These are phyloP conservation scores for Phoma sp. DNA, from an alignment of 2,329 filamentous ascomycete genomes.

Conservation along the genomic window DNA sequence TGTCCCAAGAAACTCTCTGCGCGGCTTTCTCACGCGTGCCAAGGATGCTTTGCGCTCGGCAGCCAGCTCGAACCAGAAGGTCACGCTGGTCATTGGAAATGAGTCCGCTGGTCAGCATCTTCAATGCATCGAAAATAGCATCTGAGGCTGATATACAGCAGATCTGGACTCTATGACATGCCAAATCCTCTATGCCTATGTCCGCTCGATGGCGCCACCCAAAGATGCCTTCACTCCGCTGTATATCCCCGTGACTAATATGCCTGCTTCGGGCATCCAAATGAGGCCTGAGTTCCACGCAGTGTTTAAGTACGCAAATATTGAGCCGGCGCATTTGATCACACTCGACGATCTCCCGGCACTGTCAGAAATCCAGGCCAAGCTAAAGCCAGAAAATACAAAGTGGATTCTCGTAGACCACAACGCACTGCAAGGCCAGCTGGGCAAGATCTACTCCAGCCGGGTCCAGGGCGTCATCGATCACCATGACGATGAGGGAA, in stretches of 20 bases:
- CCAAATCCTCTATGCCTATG: slow-evolving; percentile 74
- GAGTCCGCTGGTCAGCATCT: slow-evolving; percentile 55
- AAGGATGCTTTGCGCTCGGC: slow-evolving; percentile 51
- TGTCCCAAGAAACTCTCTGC: slow-evolving; percentile 53
- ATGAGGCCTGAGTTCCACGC: slow-evolving; percentile 76
- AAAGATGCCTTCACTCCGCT: slow-evolving; percentile 54
- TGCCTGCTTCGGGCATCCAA: slow-evolving; percentile 69
- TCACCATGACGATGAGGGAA: slow-evolving; percentile 76
- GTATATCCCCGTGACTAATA: slow-evolving; percentile 76
- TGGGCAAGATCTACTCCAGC: slow-evolving; percentile 60
- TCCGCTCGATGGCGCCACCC: slow-evolving; percentile 65
- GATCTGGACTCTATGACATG: slow-evolving; percentile 83
- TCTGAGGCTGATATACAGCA: slow-evolving; percentile 39
- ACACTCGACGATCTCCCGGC: slow-evolving; percentile 65
- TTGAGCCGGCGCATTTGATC: slow-evolving; percentile 67
- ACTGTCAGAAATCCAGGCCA: slow-evolving; percentile 56
- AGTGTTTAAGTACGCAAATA: slow-evolving; percentile 66
- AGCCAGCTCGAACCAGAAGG: slow-evolving; percentile 47
- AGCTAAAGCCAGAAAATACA: slow-evolving; percentile 61
- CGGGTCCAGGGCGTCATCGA: slow-evolving; percentile 72
- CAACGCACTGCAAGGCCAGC: slow-evolving; percentile 70
- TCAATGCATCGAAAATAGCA: not conserved
- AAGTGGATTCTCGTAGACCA: slow-evolving; percentile 81
- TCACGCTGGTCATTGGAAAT: slow-evolving; percentile 61
- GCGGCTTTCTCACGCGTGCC: slow-evolving; percentile 54